phyloP scores from a whole-genome alignment of 176 grass and related monocot genomes.

The Calamus simplicifolius region DNA sequence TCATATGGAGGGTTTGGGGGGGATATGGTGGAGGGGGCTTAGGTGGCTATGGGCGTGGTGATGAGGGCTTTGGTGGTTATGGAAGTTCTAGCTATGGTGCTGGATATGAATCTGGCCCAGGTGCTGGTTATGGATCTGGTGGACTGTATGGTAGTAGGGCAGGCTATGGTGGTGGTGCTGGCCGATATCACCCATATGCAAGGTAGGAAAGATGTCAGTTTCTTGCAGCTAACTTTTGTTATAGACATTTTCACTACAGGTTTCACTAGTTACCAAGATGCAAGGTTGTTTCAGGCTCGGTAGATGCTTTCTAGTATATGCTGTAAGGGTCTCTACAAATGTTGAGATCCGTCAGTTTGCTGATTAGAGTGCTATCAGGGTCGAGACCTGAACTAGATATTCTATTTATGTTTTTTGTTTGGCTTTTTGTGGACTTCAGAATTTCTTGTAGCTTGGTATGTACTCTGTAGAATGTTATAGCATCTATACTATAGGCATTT shows the following conservation, averaged over 20 bases:
- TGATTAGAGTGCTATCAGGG: not conserved
- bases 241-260: not conserved
- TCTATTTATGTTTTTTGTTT: no score
- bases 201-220: conserved; percentile 19
- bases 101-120: conserved; percentile 22
- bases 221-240: conserved; percentile 7
- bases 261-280: conserved; percentile 8
- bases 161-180: conserved; percentile 42
- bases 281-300: conserved; percentile 3
- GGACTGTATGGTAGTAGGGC: conserved; percentile 28
- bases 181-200: conserved; percentile 80
- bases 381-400: no score
- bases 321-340: not conserved
- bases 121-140: conserved; percentile 47
- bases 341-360: conserved; percentile 6
- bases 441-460: no score
- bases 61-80: conserved; percentile 38
- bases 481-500: no score
- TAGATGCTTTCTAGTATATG: not conserved
- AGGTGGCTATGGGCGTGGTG: conserved; percentile 37
- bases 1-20: conserved; percentile 51
- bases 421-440: no score
- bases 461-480: no score
- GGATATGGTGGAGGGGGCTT: conserved; percentile 41
- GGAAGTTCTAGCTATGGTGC: conserved; percentile 33